phyloP scores from a whole-genome alignment of 331 rosid genomes.

The Quercus tomentella region DNA sequence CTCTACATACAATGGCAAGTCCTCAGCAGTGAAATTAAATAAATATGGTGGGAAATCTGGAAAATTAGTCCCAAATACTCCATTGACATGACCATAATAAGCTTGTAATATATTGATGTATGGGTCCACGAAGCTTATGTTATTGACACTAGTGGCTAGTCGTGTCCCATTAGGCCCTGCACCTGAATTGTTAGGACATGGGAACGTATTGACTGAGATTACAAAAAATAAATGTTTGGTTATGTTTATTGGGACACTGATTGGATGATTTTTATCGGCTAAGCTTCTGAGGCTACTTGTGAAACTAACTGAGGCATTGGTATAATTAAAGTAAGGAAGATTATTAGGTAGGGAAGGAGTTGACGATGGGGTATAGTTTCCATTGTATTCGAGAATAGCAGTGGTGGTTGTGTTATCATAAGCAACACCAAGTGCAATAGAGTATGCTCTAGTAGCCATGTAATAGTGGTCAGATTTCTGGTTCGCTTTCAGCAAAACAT shows the following conservation, averaged over 20 bases:
- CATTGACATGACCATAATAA: conserved; percentile 32
- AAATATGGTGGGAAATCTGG: conserved; percentile 18
- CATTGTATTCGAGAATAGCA: not conserved
- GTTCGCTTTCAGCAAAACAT: not conserved
- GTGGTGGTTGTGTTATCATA: not conserved
- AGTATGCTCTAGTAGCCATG: not conserved
- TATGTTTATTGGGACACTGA: not conserved
- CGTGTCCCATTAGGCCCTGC: conserved; percentile 31
- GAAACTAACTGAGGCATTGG: not conserved
- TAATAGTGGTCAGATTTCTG: conserved; percentile 22
- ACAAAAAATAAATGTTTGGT: conserved; percentile 12
- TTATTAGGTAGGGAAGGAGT: not conserved
- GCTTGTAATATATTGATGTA: not conserved
- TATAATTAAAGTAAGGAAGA: conserved; percentile 4
- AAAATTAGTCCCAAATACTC: conserved; percentile 18
- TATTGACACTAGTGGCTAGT: conserved; percentile 37
- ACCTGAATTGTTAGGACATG: conserved; percentile 13
- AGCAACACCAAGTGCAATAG: not conserved
- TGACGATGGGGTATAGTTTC: conserved; percentile 7
- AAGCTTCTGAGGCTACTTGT: conserved; percentile 3
- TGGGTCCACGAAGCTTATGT: conserved; percentile 33
- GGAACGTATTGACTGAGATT: conserved; percentile 22
- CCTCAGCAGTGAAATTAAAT: conserved; percentile 26
- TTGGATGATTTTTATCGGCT: conserved; percentile 4
- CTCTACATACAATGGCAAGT: not conserved